A percentile compares a stretch with the other conserved stretches of the same genome.
Evolutionary conservation across 345 rosid species (phyloP).

Genomic region (Pelargonium nanum): DNA sequence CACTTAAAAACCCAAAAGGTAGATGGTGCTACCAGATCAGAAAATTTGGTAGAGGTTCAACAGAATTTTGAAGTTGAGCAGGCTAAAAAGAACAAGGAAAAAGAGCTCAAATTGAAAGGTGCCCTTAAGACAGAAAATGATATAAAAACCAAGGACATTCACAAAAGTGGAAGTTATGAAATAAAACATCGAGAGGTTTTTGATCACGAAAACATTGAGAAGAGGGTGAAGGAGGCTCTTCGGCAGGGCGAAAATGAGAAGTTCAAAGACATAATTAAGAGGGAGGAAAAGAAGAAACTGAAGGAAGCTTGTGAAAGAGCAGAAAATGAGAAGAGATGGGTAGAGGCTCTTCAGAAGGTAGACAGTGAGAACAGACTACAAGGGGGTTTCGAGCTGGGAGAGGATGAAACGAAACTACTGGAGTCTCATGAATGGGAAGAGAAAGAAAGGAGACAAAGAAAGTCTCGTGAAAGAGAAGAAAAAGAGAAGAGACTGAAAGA

Average conservation of each 20-base stretch:
- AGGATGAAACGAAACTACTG: slow-evolving; percentile 17
- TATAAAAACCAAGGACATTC: slow-evolving; percentile 18
- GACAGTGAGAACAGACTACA: slow-evolving; percentile 5
- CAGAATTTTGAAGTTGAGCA: slow-evolving; percentile 19
- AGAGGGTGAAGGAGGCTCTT: slow-evolving; percentile 23
- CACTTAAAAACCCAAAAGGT: slow-evolving; percentile 27
- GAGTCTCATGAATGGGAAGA: slow-evolving; percentile 21
- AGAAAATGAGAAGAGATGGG: slow-evolving; percentile 11
- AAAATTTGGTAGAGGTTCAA: slow-evolving; percentile 25
- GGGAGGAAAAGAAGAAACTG: slow-evolving; percentile 28
- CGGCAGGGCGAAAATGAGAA: slow-evolving; percentile 32
- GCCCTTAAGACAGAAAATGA: slow-evolving; percentile 19
- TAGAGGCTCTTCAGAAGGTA: slow-evolving; percentile 1
- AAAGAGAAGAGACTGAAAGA: slow-evolving; percentile 27
- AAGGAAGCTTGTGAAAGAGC: slow-evolving; percentile 31
- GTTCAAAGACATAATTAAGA: slow-evolving; percentile 26
- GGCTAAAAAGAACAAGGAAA: slow-evolving; percentile 22
- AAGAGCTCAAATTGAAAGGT: slow-evolving; percentile 18
- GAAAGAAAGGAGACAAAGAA: slow-evolving; percentile 23
- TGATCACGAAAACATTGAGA: slow-evolving; percentile 25
- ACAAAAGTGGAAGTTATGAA: slow-evolving; percentile 23
- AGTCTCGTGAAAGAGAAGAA: slow-evolving; percentile 27
- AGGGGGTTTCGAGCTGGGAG: slow-evolving; percentile 21
- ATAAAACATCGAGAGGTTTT: slow-evolving; percentile 16
- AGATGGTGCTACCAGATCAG: slow-evolving; percentile 21